Evolutionary conservation across 2,329 filamentous ascomycete genomes (phyloP).

Genomic region (Cladobotryum mycophilum): DNA sequence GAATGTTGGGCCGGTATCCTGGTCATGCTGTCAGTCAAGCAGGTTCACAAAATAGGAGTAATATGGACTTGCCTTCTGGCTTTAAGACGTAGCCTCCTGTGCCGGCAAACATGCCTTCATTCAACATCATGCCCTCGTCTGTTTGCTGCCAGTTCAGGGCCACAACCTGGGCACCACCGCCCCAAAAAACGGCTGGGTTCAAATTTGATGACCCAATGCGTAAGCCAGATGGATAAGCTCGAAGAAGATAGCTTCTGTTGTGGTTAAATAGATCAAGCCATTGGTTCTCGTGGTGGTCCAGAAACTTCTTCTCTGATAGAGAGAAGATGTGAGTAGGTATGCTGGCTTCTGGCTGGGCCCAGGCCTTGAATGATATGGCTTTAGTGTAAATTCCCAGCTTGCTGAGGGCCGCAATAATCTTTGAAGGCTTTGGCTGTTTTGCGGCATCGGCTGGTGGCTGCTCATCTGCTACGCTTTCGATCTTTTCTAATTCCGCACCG

Average conservation of each 20-base stretch:
- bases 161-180: slow-evolving; percentile 82
- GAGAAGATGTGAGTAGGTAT: slow-evolving; percentile 67
- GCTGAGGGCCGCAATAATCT: slow-evolving; percentile 68
- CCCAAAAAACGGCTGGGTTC: slow-evolving; percentile 80
- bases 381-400: slow-evolving; percentile 75
- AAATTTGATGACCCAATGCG: slow-evolving; percentile 81
- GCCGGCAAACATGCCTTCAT: slow-evolving; percentile 83
- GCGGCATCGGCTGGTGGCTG: slow-evolving; percentile 37
- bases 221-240: slow-evolving; percentile 78
- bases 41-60: background rate
- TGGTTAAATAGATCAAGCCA: slow-evolving; percentile 62
- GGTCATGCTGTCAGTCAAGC: background rate
- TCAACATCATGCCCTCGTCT: slow-evolving; percentile 93
- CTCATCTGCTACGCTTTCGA: slow-evolving; percentile 29
- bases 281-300: slow-evolving; percentile 50
- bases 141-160: slow-evolving; percentile 91
- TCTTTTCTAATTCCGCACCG: slow-evolving; percentile 25
- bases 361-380: slow-evolving; percentile 73
- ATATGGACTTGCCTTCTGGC: slow-evolving; percentile 52
- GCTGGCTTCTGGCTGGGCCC: slow-evolving; percentile 62
- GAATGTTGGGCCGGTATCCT: slow-evolving; percentile 28
- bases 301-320: slow-evolving; percentile 57
- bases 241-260: slow-evolving; percentile 77
- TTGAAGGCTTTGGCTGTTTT: slow-evolving; percentile 41
- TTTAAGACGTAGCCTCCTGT: slow-evolving; percentile 84